These are phyloP conservation scores for Podochytrium sp. DNA, from an alignment of 192 early-diverging fungal species.

Conservation along the genomic window DNA sequence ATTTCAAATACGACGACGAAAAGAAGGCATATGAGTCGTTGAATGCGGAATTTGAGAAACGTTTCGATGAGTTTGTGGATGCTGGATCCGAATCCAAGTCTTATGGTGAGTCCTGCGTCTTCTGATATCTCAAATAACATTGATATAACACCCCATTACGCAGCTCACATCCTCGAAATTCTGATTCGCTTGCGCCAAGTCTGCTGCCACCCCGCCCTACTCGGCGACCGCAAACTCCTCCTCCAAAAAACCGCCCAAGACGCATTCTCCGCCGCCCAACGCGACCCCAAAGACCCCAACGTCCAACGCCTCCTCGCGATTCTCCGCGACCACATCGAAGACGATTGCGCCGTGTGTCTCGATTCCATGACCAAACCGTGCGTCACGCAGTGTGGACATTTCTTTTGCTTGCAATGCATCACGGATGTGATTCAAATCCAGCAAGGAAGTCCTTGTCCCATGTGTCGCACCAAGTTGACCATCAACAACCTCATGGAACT, in stretches of 20 bases:
- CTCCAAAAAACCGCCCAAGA: neutral
- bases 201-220: neutral
- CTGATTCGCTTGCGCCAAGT: neutral
- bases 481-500: neutral
- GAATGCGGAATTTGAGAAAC: slow-evolving; percentile 3
- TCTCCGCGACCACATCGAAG: neutral
- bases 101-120: too few species aligned
- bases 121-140: too few species aligned
- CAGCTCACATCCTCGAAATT: slow-evolving; percentile 3
- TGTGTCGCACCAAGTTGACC: neutral
- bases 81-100: too few species aligned
- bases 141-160: too few species aligned
- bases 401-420: neutral
- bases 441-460: neutral
- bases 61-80: neutral
- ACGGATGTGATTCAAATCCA: neutral
- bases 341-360: slow-evolving; percentile 1
- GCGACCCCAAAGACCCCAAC: neutral
- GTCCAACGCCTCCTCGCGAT: neutral
- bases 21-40: neutral
- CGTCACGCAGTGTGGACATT: neutral
- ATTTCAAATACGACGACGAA: slow-evolving; percentile 2
- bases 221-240: neutral
- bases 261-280: neutral
- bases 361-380: neutral